Base-by-base conservation (phyloP, 768 basidiomycete genomes). In the Asterophora parasitica region DNA sequence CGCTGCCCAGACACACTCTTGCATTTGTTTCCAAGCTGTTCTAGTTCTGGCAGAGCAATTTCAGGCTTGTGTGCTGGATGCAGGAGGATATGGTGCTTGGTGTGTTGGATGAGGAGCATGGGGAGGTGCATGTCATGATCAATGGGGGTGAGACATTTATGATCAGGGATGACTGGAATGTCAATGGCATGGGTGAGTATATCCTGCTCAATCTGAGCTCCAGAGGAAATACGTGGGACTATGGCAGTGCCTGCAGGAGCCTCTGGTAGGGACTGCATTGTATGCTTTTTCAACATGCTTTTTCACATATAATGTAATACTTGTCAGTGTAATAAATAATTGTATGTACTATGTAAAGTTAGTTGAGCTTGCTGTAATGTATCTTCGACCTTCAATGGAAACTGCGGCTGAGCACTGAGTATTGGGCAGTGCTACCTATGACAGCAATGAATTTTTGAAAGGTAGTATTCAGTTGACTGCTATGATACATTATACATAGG, bases 51-150 rank as follows among this genome's bases (percentile, higher is more conserved):
- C 64, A 65, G 9, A 67, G 69, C 3, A 74, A 74, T 46, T 56
- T 61, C 33, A 60, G 67, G 17, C 68, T 79, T 15, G 64, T 76
- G 42, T 65, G 65, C 11, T 76, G 76, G 75, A 73, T 72, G 35
- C 63, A 75, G 44, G 75, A 76, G 50, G 76, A 77, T 41, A 66
- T 75, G 62, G 60, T 65, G 11, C 56, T 71, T 6, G 61, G 20
- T 2, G 39, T 46, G 20, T 16, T 46, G 13, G 42, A 49, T 7
- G 41, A 16, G 12, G 44, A 44, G 20, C 16, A 28, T 26, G 64
- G 65, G 13, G 66, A 69, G 32, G 70, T 70, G 45, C 69, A 74
- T 48, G 52, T 71, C 13, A 74, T 75, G 70, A 72, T 78, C 17
- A 75, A 76, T 55, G 68, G 65, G 8, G 55, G 48, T 16, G 10